phyloP scores from a whole-genome alignment of 352 stramenopile species.

The Globisporangium irregulare region DNA sequence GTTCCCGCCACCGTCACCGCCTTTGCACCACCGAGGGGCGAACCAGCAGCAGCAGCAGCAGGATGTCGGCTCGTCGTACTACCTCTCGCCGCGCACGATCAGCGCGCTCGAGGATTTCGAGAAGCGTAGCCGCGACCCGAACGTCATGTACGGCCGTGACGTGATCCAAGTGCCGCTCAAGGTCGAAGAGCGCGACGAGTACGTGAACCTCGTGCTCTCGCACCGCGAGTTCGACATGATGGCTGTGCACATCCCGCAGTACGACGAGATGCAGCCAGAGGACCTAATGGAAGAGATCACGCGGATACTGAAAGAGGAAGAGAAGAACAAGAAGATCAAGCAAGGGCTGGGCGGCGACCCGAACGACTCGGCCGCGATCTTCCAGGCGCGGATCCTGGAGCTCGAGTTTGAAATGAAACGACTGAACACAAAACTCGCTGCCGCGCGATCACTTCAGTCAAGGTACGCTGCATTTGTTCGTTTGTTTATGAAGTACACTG shows the following conservation, averaged over 20 bases:
- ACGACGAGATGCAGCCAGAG: conserved; percentile 53
- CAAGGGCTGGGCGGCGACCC: conserved; percentile 13
- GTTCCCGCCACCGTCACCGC: conserved; percentile 28
- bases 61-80: conserved; percentile 15
- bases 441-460: conserved; percentile 49
- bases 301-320: conserved; percentile 46
- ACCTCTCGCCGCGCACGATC: conserved; percentile 27
- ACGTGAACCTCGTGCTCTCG: conserved; percentile 72
- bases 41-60: conserved; percentile 15
- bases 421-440: conserved; percentile 60
- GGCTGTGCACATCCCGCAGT: conserved; percentile 67
- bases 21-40: conserved; percentile 4
- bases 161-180: conserved; percentile 77
- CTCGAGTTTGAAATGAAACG: conserved; percentile 71
- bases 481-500: too few relatives aligned
- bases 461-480: conserved; percentile 4
- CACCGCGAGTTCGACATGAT: conserved; percentile 78
- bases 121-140: conserved; percentile 16
- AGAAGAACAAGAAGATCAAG: conserved; percentile 35
- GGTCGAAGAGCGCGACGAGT: conserved; percentile 35
- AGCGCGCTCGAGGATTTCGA: conserved; percentile 29
- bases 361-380: conserved; percentile 37
- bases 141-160: conserved; percentile 64
- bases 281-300: conserved; percentile 61
- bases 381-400: conserved; percentile 57